Conservation (phyloP, 495 filamentous ascomycete species). For the Collariella sp. region DNA sequence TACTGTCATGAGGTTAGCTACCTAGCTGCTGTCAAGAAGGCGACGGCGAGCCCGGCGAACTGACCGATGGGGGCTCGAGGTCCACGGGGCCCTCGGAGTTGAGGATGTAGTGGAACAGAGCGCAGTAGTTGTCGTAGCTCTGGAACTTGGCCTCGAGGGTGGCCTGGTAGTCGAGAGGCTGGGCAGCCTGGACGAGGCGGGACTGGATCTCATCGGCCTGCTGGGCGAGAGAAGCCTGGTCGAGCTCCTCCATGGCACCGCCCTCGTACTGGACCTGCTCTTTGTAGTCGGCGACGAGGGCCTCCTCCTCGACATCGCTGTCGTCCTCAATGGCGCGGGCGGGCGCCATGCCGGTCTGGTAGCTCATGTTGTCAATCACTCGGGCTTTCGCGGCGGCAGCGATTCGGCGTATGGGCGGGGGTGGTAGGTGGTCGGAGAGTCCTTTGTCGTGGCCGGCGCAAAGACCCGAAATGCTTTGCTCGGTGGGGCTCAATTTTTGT, state of each 20-base stretch:
- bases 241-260: conserved; percentile 69
- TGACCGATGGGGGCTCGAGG: conserved; percentile 87
- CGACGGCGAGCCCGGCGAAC: conserved; percentile 22
- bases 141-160: conserved; percentile 90
- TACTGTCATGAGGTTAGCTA: conserved; percentile 50
- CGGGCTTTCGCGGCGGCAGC: background rate
- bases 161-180: conserved; percentile 89
- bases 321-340: conserved; percentile 59
- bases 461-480: conserved; percentile 25
- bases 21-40: background rate
- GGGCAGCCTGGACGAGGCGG: conserved; percentile 79
- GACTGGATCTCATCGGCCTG: conserved; percentile 78
- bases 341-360: conserved; percentile 44
- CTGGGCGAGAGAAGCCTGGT: conserved; percentile 47
- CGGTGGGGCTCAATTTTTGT: conserved; percentile 30
- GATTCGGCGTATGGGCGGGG: conserved; percentile 6
- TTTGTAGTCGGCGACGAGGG: conserved; percentile 84
- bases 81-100: conserved; percentile 98
- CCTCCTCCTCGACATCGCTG: conserved; percentile 90
- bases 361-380: conserved; percentile 36
- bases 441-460: conserved; percentile 19
- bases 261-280: conserved; percentile 91
- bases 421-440: conserved; percentile 12
- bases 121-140: conserved; percentile 99
- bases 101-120: conserved; percentile 94